Base-by-base conservation (phyloP, 2,329 filamentous ascomycete genomes). In the Nannizzia gypsea region DNA sequence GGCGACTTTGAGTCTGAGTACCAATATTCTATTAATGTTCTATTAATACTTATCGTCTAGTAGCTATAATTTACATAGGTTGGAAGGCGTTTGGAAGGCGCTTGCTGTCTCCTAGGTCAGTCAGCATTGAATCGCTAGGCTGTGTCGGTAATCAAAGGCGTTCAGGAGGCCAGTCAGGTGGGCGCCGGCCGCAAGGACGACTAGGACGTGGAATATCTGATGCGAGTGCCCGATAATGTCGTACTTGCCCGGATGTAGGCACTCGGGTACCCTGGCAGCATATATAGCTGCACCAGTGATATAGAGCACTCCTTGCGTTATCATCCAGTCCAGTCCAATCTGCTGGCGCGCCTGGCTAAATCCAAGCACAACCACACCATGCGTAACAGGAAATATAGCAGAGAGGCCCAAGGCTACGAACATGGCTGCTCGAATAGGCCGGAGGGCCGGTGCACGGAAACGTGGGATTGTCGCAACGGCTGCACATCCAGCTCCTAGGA, bases 141-240 rank as follows among this genome's bases (percentile, higher is more conserved):
- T 81, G 72, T 96, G 90, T 68, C 89, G 85, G 70, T 88, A 86
- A 73, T 96, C 89, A 74, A 96, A 96, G 3, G 91, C 91, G 72
- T 84, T 87, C 31, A 88, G 71, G 74, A 97, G 80, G 56, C 89
- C 91, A 58, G 84, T 85, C 62, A 97, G 77, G 77, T 99, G 93
- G 24, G 87, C 82, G 1, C 82, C 81, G 0, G 90, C 92, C 0
- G 93, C 93, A 62, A 90, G 73, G 15, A 97, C 78, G 28, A 99
- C 91, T 64, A 93, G 81, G 42, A 95, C 77, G 76, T 99, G 93
- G 72, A 99, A 99, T 64, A 99, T 87, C 75, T 99, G 93, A 73
- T 99, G 93, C 20, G 90, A 96, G 70, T 86, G 90, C 40, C 93
- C 92, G 82, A 88, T 88, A 57, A 96, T 88, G 73, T 99, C 93